A percentile compares a stretch with the other conserved stretches of the same genome.
phyloP scores from a whole-genome alignment of 768 basidiomycete genomes.

The Lyophyllum atratum region DNA sequence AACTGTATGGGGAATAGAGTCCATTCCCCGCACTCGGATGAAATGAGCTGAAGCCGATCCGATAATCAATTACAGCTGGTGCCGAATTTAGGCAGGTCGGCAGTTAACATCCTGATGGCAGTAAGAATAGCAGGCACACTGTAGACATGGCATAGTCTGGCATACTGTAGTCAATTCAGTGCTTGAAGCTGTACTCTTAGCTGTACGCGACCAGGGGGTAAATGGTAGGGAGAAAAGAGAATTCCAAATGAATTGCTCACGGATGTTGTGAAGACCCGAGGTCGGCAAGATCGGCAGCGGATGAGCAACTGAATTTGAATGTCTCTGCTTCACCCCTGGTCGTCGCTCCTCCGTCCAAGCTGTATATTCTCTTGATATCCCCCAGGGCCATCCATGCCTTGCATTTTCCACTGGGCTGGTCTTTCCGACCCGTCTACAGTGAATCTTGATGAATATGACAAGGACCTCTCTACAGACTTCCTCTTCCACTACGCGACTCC shows the following conservation, averaged over 20 bases:
- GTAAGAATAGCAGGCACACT: too few relatives aligned
- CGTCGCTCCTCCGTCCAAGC: not conserved
- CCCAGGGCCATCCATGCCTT: constrained; percentile 14
- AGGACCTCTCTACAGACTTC: constrained; percentile 29
- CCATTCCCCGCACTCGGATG: not conserved
- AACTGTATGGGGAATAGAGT: not conserved
- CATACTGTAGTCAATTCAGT: too few relatives aligned
- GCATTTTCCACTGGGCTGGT: constrained; percentile 19
- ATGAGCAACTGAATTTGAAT: not conserved
- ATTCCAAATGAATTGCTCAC: not conserved
- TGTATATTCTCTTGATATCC: not conserved
- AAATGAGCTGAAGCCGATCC: not conserved
- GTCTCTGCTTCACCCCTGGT: constrained; percentile 12
- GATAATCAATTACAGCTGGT: not conserved
- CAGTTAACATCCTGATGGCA: too few relatives aligned
- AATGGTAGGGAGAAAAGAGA: too few relatives aligned
- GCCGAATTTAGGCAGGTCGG: not conserved
- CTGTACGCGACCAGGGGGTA: too few relatives aligned
- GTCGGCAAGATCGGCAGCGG: not conserved
- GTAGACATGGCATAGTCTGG: too few relatives aligned
- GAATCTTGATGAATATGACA: constrained; percentile 12
- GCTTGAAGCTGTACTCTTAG: not conserved
- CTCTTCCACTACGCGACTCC: constrained; percentile 65
- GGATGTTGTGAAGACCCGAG: not conserved
- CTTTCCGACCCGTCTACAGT: constrained; percentile 5